Evolutionary conservation across 352 stramenopile species (phyloP).

Genomic region (Globisporangium nunn): DNA sequence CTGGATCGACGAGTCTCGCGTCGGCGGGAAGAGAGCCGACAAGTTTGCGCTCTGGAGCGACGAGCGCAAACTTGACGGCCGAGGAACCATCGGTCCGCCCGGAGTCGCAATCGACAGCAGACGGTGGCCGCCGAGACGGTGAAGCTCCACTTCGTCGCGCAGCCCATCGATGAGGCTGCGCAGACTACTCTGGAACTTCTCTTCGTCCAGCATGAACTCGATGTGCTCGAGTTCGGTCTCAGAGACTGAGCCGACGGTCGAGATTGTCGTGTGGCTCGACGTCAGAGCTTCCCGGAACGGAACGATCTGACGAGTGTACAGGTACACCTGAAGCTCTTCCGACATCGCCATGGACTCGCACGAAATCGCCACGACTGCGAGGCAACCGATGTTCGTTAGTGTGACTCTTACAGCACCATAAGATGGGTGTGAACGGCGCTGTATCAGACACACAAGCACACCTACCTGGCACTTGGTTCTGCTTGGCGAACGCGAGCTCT

Average conservation of each 20-base stretch:
- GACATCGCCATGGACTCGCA: constrained; percentile 50
- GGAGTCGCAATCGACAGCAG: constrained; percentile 13
- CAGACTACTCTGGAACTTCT: constrained; percentile 57
- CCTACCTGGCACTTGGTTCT: constrained; percentile 38
- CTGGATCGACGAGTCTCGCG: constrained; percentile 5
- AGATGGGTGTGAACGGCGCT: too few relatives aligned
- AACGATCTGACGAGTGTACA: constrained; percentile 77
- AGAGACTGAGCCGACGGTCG: constrained; percentile 12
- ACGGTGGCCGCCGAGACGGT: constrained; percentile 29
- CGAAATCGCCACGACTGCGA: constrained; percentile 57
- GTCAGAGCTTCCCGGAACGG: constrained; percentile 57
- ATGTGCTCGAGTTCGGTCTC: constrained; percentile 19
- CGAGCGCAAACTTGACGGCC: constrained; percentile 6
- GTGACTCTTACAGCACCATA: background rate
- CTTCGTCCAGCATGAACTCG: constrained; percentile 52
- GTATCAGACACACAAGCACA: constrained; percentile 5
- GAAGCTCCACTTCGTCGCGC: constrained; percentile 69
- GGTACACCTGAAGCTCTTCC: constrained; percentile 68
- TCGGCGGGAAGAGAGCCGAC: constrained; percentile 10
- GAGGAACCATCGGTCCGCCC: constrained; percentile 11
- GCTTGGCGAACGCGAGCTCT: constrained; percentile 68
- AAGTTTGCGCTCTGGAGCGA: constrained; percentile 11
- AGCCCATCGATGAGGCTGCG: constrained; percentile 65
- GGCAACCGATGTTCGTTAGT: background rate
- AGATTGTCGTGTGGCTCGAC: constrained; percentile 27